Conservation (phyloP, 2,329 filamentous ascomycete genomes). For the Hortaea sp. region DNA sequence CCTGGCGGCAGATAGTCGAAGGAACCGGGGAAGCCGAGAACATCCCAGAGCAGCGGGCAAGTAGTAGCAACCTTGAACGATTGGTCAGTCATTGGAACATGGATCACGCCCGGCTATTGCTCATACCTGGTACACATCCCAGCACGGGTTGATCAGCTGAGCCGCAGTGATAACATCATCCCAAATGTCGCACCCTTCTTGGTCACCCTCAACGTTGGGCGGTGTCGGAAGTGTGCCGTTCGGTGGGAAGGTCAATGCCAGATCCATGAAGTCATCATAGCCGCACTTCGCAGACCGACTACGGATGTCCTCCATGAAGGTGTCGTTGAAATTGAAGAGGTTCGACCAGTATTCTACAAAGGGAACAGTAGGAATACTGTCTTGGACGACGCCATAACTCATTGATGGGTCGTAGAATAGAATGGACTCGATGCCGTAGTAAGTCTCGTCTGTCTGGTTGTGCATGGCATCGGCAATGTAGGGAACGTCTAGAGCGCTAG, state of each 20-base stretch:
- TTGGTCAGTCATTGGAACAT: constrained; percentile 27
- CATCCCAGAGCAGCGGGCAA: constrained; percentile 61
- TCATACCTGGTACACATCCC: constrained; percentile 51
- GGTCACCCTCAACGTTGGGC: constrained; percentile 36
- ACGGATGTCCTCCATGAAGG: constrained; percentile 44
- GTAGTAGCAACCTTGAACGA: constrained; percentile 46
- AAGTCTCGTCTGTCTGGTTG: constrained; percentile 49
- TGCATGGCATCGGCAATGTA: constrained; percentile 67
- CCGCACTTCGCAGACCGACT: constrained; percentile 46
- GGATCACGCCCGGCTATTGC: too few relatives aligned
- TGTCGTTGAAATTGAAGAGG: constrained; percentile 55
- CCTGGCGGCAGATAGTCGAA: constrained; percentile 54
- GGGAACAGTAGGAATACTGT: constrained; percentile 43
- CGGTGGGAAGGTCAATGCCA: constrained; percentile 60
- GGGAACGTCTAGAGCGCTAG: constrained; percentile 36
- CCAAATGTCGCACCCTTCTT: constrained; percentile 40
- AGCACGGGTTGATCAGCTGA: constrained; percentile 60
- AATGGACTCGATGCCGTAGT: constrained; percentile 59
- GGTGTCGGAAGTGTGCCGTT: constrained; percentile 47
- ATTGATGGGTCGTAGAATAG: constrained; percentile 27
- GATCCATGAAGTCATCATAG: constrained; percentile 49
- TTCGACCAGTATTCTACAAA: constrained; percentile 52
- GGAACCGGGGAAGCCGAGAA: constrained; percentile 58
- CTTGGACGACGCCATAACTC: constrained; percentile 42
- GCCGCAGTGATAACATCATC: constrained; percentile 46